phyloP scores from a whole-genome alignment of 352 stramenopile species.

The Phytophthora pistaciae region DNA sequence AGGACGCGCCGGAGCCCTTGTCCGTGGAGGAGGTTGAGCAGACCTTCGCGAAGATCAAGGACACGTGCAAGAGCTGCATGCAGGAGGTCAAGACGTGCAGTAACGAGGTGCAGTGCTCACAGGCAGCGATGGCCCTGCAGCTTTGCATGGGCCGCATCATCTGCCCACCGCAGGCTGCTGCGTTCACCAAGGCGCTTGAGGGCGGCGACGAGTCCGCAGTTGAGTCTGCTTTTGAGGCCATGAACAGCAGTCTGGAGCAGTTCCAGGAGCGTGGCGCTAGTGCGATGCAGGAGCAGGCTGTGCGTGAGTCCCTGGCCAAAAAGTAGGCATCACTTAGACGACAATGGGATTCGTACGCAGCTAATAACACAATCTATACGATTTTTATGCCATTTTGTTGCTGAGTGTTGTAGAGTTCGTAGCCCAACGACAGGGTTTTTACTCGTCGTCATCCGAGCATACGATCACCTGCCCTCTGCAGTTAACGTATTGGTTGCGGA shows the following conservation, averaged over 20 bases:
- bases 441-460: slow-evolving; percentile 44
- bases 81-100: slow-evolving; percentile 79
- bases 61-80: slow-evolving; percentile 86
- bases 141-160: slow-evolving; percentile 92
- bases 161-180: slow-evolving; percentile 68
- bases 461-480: slow-evolving; percentile 59
- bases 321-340: slow-evolving; percentile 35
- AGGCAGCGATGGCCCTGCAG: slow-evolving; percentile 88
- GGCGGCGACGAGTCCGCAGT: slow-evolving; percentile 68
- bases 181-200: slow-evolving; percentile 80
- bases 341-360: slow-evolving; percentile 18
- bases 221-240: slow-evolving; percentile 77
- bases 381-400: slow-evolving; percentile 29
- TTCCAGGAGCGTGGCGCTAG: slow-evolving; percentile 84
- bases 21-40: slow-evolving; percentile 78
- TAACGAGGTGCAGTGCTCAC: slow-evolving; percentile 82
- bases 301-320: slow-evolving; percentile 69
- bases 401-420: background rate
- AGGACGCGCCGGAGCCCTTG: slow-evolving; percentile 54
- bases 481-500: slow-evolving; percentile 74
- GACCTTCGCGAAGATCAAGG: slow-evolving; percentile 87
- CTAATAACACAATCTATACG: slow-evolving; percentile 42
- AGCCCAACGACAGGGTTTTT: background rate
- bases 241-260: slow-evolving; percentile 78
- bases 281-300: slow-evolving; percentile 80